A percentile compares a stretch with the other conserved stretches of the same genome.
These are phyloP conservation scores for Candida xyloterini DNA, from an alignment of 805 yeast genomes.

Conservation along the genomic window DNA sequence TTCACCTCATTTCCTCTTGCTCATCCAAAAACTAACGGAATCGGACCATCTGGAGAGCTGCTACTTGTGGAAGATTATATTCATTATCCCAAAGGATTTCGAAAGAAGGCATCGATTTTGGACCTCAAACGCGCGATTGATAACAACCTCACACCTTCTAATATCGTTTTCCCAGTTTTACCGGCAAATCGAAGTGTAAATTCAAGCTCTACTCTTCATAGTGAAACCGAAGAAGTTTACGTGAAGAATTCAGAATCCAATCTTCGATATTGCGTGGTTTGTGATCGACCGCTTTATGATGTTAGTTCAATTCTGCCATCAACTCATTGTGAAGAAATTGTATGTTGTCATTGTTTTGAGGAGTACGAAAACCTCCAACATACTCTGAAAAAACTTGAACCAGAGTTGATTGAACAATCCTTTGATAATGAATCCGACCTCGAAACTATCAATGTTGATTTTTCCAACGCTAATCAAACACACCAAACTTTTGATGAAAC, in stretches of 20 bases:
- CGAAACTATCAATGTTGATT: slow-evolving; percentile 1
- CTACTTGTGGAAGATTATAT: slow-evolving; percentile 60
- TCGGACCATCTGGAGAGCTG: slow-evolving; percentile 8
- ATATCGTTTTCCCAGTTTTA: slow-evolving; percentile 3
- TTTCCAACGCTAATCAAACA: slow-evolving; percentile 2
- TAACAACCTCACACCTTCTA: slow-evolving; percentile 7
- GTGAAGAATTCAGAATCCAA: slow-evolving; percentile 24
- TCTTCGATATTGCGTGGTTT: slow-evolving; percentile 58
- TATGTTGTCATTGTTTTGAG: slow-evolving; percentile 60
- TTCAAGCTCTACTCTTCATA: slow-evolving; percentile 17
- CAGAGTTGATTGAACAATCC: neutral
- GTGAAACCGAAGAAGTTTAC: slow-evolving; percentile 24
- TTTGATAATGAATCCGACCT: neutral
- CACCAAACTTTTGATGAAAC: slow-evolving; percentile 3
- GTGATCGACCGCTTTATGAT: slow-evolving; percentile 69
- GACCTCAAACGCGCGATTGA: slow-evolving; percentile 33
- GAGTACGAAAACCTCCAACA: slow-evolving; percentile 28
- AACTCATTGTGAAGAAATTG: slow-evolving; percentile 45
- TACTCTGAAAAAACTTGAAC: slow-evolving; percentile 4
- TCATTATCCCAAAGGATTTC: slow-evolving; percentile 24
- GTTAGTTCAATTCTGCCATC: slow-evolving; percentile 39
- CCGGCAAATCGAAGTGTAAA: slow-evolving; percentile 10
- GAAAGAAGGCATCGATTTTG: slow-evolving; percentile 31
- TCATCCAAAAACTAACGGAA: slow-evolving; percentile 36
- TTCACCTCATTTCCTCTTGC: slow-evolving; percentile 52